Evolutionary conservation across 495 filamentous ascomycete genomes (phyloP), one percentile per base, ranked within the genome.

Genomic region (Pyrenula massariospora): DNA sequence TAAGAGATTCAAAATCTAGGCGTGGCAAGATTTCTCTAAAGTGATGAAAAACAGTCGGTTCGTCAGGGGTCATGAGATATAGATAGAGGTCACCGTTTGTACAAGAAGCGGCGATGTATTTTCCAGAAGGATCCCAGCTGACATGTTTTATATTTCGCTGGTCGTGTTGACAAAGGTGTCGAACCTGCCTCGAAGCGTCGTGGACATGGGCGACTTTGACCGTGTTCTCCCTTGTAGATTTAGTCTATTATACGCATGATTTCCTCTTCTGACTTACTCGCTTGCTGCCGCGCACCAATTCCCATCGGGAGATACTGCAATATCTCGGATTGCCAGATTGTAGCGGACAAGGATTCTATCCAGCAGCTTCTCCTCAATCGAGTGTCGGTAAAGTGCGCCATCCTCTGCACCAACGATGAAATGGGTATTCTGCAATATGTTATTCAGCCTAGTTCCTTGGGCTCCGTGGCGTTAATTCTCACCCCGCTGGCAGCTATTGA

Each of bases 221-320:
- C 71, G 84, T 91, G 64, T 96, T 88, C 50, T 86, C 74, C 24
- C 84, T 80, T 62, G 84, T 86, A 57, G 97, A 69, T 60, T 31
- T 19, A 22, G 15, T 12, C 10, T 50, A 19, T 8, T 57, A 20
- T 50, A 12, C 3, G 31, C 52, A 20, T n/a, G 8, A 50, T 52
- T 20, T 20, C 12, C 22, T 5, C 11, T 10, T 22, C 25, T 56
- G 31, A 25, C 24, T 55, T 56, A 55, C 81, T 62, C 59, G 84
- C 83, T 98, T 94, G 79, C 91, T 96, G 97, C 88, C 42, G 93
- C 93, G 52, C 80, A 85, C 94, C 90, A 97, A 64, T 86, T 81
- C 0, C 81, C 79, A 68, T 98, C 89, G 5, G 81, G 84, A 2
- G 89, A 91, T 15, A 97, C 71, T 1, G 85, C 85, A 57, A 98